Evolutionary conservation across 176 grass and related monocot genomes (phyloP).

Genomic region (Stipa capillata): DNA sequence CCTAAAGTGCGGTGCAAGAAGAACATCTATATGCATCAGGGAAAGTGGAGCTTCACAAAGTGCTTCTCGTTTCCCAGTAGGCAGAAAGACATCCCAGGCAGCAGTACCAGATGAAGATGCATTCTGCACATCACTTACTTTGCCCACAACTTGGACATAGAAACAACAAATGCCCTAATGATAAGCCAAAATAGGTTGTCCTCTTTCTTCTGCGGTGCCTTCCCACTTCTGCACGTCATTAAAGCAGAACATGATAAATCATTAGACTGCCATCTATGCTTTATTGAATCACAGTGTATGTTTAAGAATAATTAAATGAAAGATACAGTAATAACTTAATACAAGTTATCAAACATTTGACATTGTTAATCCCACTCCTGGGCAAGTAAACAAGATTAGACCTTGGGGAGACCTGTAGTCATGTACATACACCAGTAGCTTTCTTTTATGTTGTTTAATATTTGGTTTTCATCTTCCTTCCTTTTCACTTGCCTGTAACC

Average conservation of each 20-base stretch:
- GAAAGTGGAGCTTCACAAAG: constrained; percentile 5
- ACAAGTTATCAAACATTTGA: neutral
- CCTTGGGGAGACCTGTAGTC: neutral
- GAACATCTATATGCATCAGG: neutral
- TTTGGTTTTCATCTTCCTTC: neutral
- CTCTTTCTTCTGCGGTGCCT: constrained; percentile 25
- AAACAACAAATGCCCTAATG: constrained; percentile 46
- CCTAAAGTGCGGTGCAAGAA: neutral
- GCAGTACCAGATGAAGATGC: neutral
- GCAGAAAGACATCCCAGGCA: neutral
- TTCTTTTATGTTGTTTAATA: neutral
- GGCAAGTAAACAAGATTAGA: neutral
- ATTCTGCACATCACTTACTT: constrained; percentile 12
- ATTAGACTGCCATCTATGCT: neutral
- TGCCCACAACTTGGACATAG: constrained; percentile 46
- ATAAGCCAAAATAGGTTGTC: constrained; percentile 53
- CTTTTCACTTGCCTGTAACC: neutral
- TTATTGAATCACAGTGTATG: neutral
- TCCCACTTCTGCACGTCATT: constrained; percentile 24
- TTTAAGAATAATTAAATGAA: neutral
- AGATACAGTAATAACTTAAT: neutral
- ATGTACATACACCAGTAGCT: neutral
- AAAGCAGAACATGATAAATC: neutral
- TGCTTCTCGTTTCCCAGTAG: neutral
- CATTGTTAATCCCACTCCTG: neutral